Evolutionary conservation across 169 alveolate genomes (phyloP).

Genomic region (Cryptosporidium andersoni): DNA sequence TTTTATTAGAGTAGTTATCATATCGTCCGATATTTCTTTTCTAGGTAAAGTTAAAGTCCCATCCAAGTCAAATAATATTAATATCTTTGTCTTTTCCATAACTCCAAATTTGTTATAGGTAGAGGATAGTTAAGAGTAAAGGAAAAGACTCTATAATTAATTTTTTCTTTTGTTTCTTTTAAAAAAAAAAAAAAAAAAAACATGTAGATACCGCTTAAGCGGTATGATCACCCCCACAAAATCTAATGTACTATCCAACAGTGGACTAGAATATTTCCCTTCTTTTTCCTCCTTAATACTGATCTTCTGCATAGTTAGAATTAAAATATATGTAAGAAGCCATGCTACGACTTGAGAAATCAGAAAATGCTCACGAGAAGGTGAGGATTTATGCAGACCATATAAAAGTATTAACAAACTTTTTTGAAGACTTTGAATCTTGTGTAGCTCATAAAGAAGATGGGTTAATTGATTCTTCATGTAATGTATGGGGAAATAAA

Average conservation of each 20-base stretch:
- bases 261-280: too few species aligned
- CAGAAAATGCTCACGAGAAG: slow-evolving; percentile 65
- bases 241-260: too few species aligned
- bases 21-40: slow-evolving; percentile 77
- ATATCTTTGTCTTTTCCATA: slow-evolving; percentile 11
- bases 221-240: too few species aligned
- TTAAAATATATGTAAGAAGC: too few species aligned
- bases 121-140: too few species aligned
- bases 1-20: slow-evolving; percentile 79
- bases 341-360: not conserved
- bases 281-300: too few species aligned
- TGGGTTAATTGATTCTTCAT: not conserved
- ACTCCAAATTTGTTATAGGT: not conserved
- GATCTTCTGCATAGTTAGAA: too few species aligned
- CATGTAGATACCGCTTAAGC: too few species aligned
- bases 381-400: slow-evolving; percentile 61
- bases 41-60: slow-evolving; percentile 90
- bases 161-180: too few species aligned
- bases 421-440: slow-evolving; percentile 51
- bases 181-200: too few species aligned
- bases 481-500: slow-evolving; percentile 27
- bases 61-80: slow-evolving; percentile 88
- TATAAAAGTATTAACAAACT: slow-evolving; percentile 13
- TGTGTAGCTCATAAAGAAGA: slow-evolving; percentile 1
- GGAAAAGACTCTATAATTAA: too few species aligned